Evolutionary conservation across 2,329 filamentous ascomycete genomes (phyloP).

Genomic region (Cercospora citrullina): DNA sequence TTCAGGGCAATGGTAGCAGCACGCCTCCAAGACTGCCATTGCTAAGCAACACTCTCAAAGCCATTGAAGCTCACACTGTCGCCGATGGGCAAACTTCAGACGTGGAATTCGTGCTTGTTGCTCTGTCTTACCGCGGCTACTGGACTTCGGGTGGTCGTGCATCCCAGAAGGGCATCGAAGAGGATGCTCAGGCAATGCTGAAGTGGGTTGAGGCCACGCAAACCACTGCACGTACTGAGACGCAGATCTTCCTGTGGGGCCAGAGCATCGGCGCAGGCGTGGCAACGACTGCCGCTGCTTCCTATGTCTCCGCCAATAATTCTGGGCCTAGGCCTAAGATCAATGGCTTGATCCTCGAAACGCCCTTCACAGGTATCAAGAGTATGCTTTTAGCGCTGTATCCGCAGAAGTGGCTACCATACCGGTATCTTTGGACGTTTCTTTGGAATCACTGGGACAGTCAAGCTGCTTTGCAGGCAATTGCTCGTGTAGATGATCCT

Average conservation of each 20-base stretch:
- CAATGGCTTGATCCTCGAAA: slow-evolving; percentile 66
- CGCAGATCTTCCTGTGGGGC: slow-evolving; percentile 65
- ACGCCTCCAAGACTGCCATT: slow-evolving; percentile 50
- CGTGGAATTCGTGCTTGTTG: slow-evolving; percentile 44
- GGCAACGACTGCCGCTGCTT: slow-evolving; percentile 61
- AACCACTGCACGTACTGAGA: slow-evolving; percentile 36
- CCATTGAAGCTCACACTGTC: slow-evolving; percentile 38
- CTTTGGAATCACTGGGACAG: slow-evolving; percentile 62
- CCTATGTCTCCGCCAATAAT: slow-evolving; percentile 44
- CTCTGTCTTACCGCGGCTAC: slow-evolving; percentile 66
- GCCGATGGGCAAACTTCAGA: slow-evolving; percentile 8
- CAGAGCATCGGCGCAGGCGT: slow-evolving; percentile 76
- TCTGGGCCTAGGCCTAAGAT: slow-evolving; percentile 32
- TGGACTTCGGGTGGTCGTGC: slow-evolving; percentile 75
- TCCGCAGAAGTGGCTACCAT: slow-evolving; percentile 77
- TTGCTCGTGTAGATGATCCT: slow-evolving; percentile 35
- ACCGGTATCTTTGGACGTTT: slow-evolving; percentile 72
- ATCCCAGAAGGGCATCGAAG: slow-evolving; percentile 68
- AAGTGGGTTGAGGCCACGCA: slow-evolving; percentile 58
- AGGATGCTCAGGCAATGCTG: slow-evolving; percentile 66
- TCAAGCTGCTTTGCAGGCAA: slow-evolving; percentile 42
- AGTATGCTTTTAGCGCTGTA: slow-evolving; percentile 72
- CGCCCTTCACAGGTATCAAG: slow-evolving; percentile 69
- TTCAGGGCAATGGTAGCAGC: slow-evolving; percentile 52
- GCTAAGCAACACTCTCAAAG: slow-evolving; percentile 49